Evolutionary conservation across 2,329 filamentous ascomycete genomes (phyloP), one percentile per base, ranked within the genome.

Genomic region (Cylindrodendrum hubeiense): DNA sequence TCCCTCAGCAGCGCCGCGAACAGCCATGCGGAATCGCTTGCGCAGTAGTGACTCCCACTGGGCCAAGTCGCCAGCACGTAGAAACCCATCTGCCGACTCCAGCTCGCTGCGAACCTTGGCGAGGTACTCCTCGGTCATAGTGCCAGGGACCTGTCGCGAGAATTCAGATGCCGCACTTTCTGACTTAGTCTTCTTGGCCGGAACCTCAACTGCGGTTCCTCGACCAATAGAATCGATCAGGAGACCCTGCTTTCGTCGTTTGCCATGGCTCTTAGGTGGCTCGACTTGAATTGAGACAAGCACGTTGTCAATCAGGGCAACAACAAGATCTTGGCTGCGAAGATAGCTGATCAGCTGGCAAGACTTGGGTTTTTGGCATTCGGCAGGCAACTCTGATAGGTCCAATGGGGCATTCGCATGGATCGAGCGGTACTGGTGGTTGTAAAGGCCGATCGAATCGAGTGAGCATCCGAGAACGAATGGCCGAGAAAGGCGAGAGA

Each of bases 151-250:
- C 10, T 78, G 74, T 28, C 70, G 70, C 1, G 80, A 77, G 52
- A 82, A 81, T 54, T 78, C 77, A 5, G 65, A 54, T 5, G 76
- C 79, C 5, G 71, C 51, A 7, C 75, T 74, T 5, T 79, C 78
- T 33, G 71, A 71, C 65, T 77, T 77, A 5, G 60, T 64, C 50
- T 74, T 79, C 66, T 82, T 81, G 6, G 74, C 56, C 19, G 77
- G 68, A 41, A 80, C 70, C 68, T 82, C 80, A 4, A 80, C 72
- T 12, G 79, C 78, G 1, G 83, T 80, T 3, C 91, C 91, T 65
- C 90, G 90, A 2, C 91, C 91, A 58, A 95, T 88, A 0, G 92
- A 91, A 74, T 95, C 91, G 34, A 93, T 91, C 26, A 95, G 80
- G 8, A 93, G 82, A 9, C 91, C 90, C 55, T 88, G 85, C 41